These are phyloP conservation scores for Trichoderma sp. DNA, from an alignment of 2,329 filamentous ascomycete species.

Conservation along the genomic window DNA sequence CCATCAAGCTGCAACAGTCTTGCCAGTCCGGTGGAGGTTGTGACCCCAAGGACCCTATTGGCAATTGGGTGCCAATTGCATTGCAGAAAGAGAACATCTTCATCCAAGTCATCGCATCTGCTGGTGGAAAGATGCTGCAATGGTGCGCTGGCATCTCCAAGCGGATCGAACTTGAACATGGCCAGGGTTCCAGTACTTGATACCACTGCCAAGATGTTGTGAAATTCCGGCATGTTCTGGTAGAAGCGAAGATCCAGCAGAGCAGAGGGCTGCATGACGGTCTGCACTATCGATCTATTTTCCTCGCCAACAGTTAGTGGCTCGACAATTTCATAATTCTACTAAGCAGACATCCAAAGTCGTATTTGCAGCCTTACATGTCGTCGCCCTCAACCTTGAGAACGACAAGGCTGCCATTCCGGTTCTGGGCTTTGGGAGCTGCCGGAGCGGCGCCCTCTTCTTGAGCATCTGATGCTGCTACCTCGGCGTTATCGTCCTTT, in stretches of 20 bases:
- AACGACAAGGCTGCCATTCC: slow-evolving; percentile 74
- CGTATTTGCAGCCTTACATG: slow-evolving; percentile 54
- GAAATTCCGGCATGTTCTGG: slow-evolving; percentile 44
- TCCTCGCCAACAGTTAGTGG: slow-evolving; percentile 9
- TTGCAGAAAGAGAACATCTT: slow-evolving; percentile 69
- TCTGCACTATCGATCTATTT: slow-evolving; percentile 52
- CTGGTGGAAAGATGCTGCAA: slow-evolving; percentile 50
- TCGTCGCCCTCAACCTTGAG: slow-evolving; percentile 58
- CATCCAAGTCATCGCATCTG: slow-evolving; percentile 54
- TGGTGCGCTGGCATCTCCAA: slow-evolving; percentile 38
- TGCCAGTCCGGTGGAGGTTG: slow-evolving; percentile 70
- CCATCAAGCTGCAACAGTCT: slow-evolving; percentile 56
- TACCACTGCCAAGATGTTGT: slow-evolving; percentile 69
- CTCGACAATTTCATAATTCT: background rate
- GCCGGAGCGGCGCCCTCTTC: background rate
- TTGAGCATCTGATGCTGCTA: background rate
- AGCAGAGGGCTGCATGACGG: slow-evolving; percentile 67
- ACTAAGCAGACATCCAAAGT: background rate
- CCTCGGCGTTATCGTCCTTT: slow-evolving; percentile 43
- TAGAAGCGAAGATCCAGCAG: slow-evolving; percentile 87
- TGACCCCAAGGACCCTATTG: slow-evolving; percentile 64
- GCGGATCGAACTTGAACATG: slow-evolving; percentile 61
- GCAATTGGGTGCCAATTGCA: slow-evolving; percentile 71
- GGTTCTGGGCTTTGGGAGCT: slow-evolving; percentile 55
- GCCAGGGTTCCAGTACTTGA: slow-evolving; percentile 75